A percentile compares a stretch with the other conserved stretches of the same genome.
Conservation (phyloP, 1,284 basidiomycete genomes). For the Microbotryum silenes-acaulis region DNA sequence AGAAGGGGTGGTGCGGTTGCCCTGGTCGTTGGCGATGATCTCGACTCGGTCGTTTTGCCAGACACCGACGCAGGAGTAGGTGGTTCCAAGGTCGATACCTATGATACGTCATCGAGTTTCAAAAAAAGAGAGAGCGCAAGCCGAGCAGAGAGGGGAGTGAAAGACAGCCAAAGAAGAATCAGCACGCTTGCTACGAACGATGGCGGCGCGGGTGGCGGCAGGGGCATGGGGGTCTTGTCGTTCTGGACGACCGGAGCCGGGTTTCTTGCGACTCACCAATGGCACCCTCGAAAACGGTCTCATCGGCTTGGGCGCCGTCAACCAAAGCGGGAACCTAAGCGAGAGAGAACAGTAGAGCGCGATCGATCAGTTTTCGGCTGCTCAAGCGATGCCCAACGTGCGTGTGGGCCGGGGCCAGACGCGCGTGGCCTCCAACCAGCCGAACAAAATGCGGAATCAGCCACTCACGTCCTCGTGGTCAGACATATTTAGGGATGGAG, state of each 20-base stretch:
- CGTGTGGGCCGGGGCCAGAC: no score
- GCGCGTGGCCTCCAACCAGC: no score
- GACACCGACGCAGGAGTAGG: conserved; percentile 66
- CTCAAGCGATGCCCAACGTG: no score
- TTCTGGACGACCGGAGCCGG: not conserved
- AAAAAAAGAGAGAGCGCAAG: not conserved
- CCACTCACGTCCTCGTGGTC: no score
- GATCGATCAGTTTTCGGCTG: no score
- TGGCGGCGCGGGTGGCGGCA: not conserved
- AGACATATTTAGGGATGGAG: no score
- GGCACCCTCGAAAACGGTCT: conserved; percentile 31
- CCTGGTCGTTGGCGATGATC: conserved; percentile 76
- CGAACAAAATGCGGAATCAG: no score
- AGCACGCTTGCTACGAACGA: not conserved
- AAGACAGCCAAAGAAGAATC: conserved; percentile 1
- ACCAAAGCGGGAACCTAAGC: not conserved
- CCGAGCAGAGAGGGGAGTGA: not conserved
- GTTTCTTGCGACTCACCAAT: conserved; percentile 22
- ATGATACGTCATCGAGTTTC: not conserved
- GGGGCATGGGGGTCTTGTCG: not conserved
- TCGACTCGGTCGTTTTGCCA: conserved; percentile 99
- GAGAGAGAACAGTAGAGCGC: no score
- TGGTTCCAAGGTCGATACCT: conserved; percentile 36
- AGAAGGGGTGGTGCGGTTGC: conserved; percentile 94
- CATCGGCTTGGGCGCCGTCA: not conserved